Evolutionary conservation across 2,329 filamentous ascomycete species (phyloP).

Genomic region (Fonsecaea monophora): DNA sequence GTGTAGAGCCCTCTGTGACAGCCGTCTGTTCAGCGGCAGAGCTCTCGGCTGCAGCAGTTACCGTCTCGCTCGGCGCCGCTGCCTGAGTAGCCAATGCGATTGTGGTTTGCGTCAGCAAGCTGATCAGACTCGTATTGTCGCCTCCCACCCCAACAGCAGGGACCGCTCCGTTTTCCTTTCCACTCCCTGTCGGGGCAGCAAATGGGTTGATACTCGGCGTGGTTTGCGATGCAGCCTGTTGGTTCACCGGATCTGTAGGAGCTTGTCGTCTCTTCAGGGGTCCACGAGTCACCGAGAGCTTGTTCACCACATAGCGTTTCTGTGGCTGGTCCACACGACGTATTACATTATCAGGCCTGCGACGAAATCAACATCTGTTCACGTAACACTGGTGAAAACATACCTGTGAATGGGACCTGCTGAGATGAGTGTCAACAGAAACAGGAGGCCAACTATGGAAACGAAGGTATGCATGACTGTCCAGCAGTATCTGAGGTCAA

Average conservation of each 20-base stretch:
- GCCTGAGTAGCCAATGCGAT: slow-evolving; percentile 11
- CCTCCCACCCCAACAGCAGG: slow-evolving; percentile 37
- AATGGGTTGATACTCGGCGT: slow-evolving; percentile 19
- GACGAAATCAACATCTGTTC: slow-evolving; percentile 11
- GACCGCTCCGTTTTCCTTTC: slow-evolving; percentile 38
- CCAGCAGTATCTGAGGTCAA: slow-evolving; percentile 4
- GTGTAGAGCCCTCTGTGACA: neutral
- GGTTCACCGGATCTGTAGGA: slow-evolving; percentile 24
- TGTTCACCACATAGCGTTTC: slow-evolving; percentile 30
- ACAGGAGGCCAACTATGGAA: slow-evolving; percentile 18
- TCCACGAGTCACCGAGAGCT: slow-evolving; percentile 6
- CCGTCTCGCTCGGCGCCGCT: slow-evolving; percentile 6
- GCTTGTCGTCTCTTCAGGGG: slow-evolving; percentile 20
- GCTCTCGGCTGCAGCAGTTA: neutral
- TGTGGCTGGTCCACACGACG: slow-evolving; percentile 26
- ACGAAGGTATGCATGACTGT: slow-evolving; percentile 26
- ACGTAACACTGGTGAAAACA: neutral
- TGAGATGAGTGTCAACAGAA: slow-evolving; percentile 26
- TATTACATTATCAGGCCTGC: slow-evolving; percentile 31
- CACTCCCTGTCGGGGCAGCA: slow-evolving; percentile 26
- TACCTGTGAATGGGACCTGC: slow-evolving; percentile 38
- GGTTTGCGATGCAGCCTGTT: slow-evolving; percentile 14
- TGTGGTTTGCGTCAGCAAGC: slow-evolving; percentile 32
- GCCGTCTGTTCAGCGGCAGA: neutral
- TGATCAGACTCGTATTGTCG: slow-evolving; percentile 34